Evolutionary conservation across 352 stramenopile species (phyloP).

Genomic region (Phytopythium chamaehyphon): DNA sequence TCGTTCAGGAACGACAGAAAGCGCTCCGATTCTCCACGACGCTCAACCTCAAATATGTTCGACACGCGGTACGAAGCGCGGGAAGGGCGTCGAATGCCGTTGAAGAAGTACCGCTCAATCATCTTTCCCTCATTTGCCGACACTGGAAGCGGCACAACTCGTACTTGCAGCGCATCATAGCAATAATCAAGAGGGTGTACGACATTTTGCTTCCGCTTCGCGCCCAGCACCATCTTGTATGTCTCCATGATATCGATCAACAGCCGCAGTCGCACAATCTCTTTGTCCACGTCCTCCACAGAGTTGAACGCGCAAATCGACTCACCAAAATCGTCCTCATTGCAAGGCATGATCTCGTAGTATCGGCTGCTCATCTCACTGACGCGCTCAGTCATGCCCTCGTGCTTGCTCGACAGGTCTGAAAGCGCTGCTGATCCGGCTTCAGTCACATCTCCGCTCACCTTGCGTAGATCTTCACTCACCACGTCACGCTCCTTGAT

Average conservation of each 20-base stretch:
- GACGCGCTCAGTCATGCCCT: slow-evolving; percentile 51
- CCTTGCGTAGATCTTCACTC: slow-evolving; percentile 41
- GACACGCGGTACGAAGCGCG: slow-evolving; percentile 42
- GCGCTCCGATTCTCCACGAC: slow-evolving; percentile 47
- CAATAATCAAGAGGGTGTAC: slow-evolving; percentile 77
- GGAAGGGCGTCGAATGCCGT: slow-evolving; percentile 26
- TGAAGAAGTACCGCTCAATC: slow-evolving; percentile 62
- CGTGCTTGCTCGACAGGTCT: slow-evolving; percentile 44
- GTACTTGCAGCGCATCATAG: slow-evolving; percentile 69
- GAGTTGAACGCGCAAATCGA: slow-evolving; percentile 64
- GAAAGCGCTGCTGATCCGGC: slow-evolving; percentile 31
- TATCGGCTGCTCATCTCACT: slow-evolving; percentile 74
- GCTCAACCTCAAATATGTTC: slow-evolving; percentile 63
- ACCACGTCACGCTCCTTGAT: slow-evolving; percentile 52
- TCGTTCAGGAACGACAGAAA: slow-evolving; percentile 37
- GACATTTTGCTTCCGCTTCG: slow-evolving; percentile 31
- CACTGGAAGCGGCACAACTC: slow-evolving; percentile 25
- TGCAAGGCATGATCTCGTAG: slow-evolving; percentile 76
- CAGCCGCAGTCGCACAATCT: slow-evolving; percentile 59
- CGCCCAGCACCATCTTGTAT: slow-evolving; percentile 76
- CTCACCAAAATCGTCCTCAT: slow-evolving; percentile 53
- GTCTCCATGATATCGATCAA: slow-evolving; percentile 67
- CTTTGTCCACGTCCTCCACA: slow-evolving; percentile 48
- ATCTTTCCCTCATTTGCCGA: slow-evolving; percentile 37
- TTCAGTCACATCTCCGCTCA: slow-evolving; percentile 44